Conservation (phyloP, 2,329 filamentous ascomycete genomes). For the Monilinia fructigena region DNA sequence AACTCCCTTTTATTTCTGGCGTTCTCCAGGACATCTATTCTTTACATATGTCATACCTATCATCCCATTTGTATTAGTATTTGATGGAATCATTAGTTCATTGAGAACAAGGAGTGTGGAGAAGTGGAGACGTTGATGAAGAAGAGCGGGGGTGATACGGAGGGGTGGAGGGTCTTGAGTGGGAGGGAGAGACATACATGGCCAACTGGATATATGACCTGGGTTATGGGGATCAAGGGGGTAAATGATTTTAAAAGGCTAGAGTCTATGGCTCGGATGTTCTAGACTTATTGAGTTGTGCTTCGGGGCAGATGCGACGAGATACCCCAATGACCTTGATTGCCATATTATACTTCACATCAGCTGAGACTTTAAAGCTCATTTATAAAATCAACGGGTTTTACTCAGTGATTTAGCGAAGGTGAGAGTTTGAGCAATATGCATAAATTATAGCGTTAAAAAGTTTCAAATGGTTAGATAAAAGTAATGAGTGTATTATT, state of each 20-base stretch:
- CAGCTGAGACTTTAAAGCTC: not conserved
- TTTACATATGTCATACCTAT: slow-evolving; percentile 67
- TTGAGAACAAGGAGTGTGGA: slow-evolving; percentile 63
- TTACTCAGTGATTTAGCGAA: not conserved
- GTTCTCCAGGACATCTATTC: slow-evolving; percentile 48
- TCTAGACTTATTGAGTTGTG: not conserved
- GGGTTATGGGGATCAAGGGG: slow-evolving; percentile 44
- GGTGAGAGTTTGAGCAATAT: not conserved
- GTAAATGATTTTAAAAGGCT: slow-evolving; percentile 16
- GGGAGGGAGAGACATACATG: slow-evolving; percentile 47
- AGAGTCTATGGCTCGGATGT: not conserved
- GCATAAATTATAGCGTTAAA: not conserved
- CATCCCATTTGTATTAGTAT: slow-evolving; percentile 64
- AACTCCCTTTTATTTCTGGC: slow-evolving; percentile 51
- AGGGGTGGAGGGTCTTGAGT: slow-evolving; percentile 46
- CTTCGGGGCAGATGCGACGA: not conserved
- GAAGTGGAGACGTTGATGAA: slow-evolving; percentile 63
- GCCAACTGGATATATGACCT: slow-evolving; percentile 49
- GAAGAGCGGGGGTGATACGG: slow-evolving; percentile 47
- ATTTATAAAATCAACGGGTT: not conserved
- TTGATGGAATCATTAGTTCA: slow-evolving; percentile 67
- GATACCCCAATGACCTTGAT: not conserved
- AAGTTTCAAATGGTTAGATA: not conserved
- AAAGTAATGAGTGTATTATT: not conserved
- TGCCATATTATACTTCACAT: not conserved